Base-by-base conservation (phyloP, 345 rosid genomes). In the Corchorus olitorius region DNA sequence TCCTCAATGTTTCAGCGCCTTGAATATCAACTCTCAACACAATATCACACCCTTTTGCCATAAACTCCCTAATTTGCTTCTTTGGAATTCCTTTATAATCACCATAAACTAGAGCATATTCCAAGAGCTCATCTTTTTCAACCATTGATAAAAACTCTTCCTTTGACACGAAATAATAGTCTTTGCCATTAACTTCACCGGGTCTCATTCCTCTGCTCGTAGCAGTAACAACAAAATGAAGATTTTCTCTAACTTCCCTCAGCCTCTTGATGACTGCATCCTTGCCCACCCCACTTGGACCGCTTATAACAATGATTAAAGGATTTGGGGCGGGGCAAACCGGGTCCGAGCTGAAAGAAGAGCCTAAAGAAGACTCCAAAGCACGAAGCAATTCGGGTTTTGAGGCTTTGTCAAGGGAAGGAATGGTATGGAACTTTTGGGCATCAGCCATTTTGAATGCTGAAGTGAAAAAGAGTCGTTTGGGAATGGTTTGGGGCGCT, bases 211-310 rank as follows among this genome's bases (percentile, higher is more conserved):
- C 78, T 46, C 97, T 89, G 76, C 88, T 92, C 0, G 96, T 92
- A 0, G 98, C 97, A 4, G 99, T 95, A 12, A 95, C 99, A 13
- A 92, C 97, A 64, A 93, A 95, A 75, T 90, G 98, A 41, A 93
- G 83, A 54, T 84, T 81, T 19, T 85, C 65, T 5, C 97, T 82
- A 0, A 74, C 80, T 68, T 95, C 92, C 61, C 87, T 83, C 69
- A 95, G 87, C 55, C 85, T 87, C 19, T 74, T 88, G 77, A 95
- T 93, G 56, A 95, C 91, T 3, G 99, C 91, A 67, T 95, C 99
- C 83, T 95, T 95, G 15, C 99, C 99, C 0, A 92, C 99, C 27
- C 99, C 97, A 58, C 98, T 93, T 0, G 99, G 97, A 9, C 99
- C 98, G 37, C 96, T 88, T 27, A 95, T 88, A 4, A 95, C 98